A percentile compares a stretch with the other conserved stretches of the same genome.
These are phyloP conservation scores for Darksidea phi DNA, from an alignment of 495 filamentous ascomycete genomes.

Conservation along the genomic window DNA sequence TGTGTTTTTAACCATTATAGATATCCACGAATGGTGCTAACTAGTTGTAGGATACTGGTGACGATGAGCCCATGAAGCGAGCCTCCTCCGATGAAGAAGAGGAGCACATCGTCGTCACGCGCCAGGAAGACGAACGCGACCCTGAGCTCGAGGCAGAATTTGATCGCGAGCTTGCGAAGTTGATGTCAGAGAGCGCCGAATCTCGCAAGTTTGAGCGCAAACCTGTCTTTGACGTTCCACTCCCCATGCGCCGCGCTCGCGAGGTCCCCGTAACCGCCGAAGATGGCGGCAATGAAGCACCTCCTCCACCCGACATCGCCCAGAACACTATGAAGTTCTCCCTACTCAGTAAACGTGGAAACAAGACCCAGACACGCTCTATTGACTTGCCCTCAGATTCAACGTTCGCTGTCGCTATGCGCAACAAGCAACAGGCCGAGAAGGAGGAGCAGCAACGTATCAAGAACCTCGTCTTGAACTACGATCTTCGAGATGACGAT, in stretches of 20 bases:
- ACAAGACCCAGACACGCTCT: slow-evolving; percentile 92
- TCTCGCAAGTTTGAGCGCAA: slow-evolving; percentile 93
- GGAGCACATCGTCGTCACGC: slow-evolving; percentile 82
- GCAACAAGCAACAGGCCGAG: slow-evolving; percentile 88
- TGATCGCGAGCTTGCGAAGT: slow-evolving; percentile 94
- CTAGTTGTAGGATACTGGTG: slow-evolving; percentile 17
- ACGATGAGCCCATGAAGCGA: slow-evolving; percentile 49
- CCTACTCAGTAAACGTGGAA: slow-evolving; percentile 91
- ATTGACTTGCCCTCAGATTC: slow-evolving; percentile 95
- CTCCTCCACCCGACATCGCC: slow-evolving; percentile 41
- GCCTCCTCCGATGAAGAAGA: slow-evolving; percentile 76
- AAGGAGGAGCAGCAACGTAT: slow-evolving; percentile 96
- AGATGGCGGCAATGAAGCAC: slow-evolving; percentile 49
- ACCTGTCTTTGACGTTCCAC: slow-evolving; percentile 84
- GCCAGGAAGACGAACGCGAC: slow-evolving; percentile 85
- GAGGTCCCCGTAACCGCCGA: slow-evolving; percentile 50
- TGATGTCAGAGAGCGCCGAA: slow-evolving; percentile 97
- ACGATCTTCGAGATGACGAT: slow-evolving; percentile 81
- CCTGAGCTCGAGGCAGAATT: slow-evolving; percentile 96
- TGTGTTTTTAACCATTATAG: slow-evolving; percentile 13
- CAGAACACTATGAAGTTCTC: slow-evolving; percentile 86
- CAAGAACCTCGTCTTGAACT: slow-evolving; percentile 95
- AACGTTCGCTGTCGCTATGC: slow-evolving; percentile 92
- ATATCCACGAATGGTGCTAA: slow-evolving; percentile 1
- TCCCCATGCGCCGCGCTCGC: slow-evolving; percentile 81